Conservation (phyloP, 2,329 filamentous ascomycete species). For the Orbilia quercus region DNA sequence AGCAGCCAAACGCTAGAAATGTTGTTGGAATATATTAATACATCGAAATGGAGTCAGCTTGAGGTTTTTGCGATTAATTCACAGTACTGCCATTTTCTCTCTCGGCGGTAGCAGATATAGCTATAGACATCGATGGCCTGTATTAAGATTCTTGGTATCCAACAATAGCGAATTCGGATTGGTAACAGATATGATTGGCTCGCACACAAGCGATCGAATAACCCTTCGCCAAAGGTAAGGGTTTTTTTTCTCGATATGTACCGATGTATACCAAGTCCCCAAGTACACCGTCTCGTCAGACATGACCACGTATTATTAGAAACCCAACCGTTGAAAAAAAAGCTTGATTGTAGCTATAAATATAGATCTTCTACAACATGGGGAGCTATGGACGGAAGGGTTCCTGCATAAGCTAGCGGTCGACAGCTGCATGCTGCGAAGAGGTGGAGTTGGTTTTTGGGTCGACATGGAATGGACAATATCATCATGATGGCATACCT, state of each 20-base stretch:
- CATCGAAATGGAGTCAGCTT: too few relatives aligned
- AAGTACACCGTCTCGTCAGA: background rate
- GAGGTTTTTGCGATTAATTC: background rate
- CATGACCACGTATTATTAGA: constrained; percentile 30
- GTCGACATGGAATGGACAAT: background rate
- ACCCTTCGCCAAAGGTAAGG: background rate
- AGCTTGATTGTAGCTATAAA: constrained; percentile 52
- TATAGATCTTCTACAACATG: constrained; percentile 1
- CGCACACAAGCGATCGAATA: too few relatives aligned
- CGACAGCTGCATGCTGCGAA: constrained; percentile 46
- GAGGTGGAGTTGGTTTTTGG: constrained; percentile 3
- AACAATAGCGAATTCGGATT: too few relatives aligned
- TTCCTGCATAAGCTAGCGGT: constrained; percentile 55
- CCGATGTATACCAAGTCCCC: background rate
- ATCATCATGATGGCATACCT: background rate
- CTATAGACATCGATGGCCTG: background rate
- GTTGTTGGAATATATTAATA: too few relatives aligned
- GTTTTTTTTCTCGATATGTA: background rate
- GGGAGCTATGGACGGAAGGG: constrained; percentile 43
- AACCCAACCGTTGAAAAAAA: constrained; percentile 32
- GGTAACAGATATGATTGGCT: too few relatives aligned
- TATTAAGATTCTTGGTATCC: too few relatives aligned
- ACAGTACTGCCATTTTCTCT: too few relatives aligned
- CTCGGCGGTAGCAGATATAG: background rate
- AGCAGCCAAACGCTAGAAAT: constrained; percentile 11